A percentile compares a stretch with the other conserved stretches of the same genome.
These are phyloP conservation scores for Irpex sp. DNA, from an alignment of 1,284 basidiomycete genomes.

Conservation along the genomic window DNA sequence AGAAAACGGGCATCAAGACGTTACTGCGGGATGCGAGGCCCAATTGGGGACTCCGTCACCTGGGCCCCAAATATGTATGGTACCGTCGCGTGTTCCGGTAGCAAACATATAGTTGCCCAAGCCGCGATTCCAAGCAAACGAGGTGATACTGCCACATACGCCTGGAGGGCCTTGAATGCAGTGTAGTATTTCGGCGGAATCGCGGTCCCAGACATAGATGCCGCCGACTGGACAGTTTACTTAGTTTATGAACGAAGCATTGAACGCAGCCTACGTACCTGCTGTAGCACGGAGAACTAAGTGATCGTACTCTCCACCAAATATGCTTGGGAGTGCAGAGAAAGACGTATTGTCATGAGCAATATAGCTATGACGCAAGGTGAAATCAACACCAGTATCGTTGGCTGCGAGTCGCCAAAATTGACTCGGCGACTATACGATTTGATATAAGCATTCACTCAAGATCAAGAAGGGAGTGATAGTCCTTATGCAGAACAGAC, in stretches of 20 bases:
- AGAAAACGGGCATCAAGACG: too few relatives aligned
- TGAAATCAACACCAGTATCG: slow-evolving; percentile 46
- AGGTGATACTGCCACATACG: slow-evolving; percentile 2
- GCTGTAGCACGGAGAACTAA: slow-evolving; percentile 14
- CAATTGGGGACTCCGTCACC: too few relatives aligned
- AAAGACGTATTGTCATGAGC: slow-evolving; percentile 27
- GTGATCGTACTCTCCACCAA: slow-evolving; percentile 14
- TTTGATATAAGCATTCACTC: background rate
- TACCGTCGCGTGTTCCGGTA: slow-evolving; percentile 7
- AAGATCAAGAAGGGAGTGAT: background rate
- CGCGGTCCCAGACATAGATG: slow-evolving; percentile 14
- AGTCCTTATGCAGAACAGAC: slow-evolving; percentile 36
- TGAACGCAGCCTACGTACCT: too few relatives aligned
- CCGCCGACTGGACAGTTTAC: slow-evolving; percentile 2
- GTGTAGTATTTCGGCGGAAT: background rate
- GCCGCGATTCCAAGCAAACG: slow-evolving; percentile 13
- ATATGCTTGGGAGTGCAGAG: slow-evolving; percentile 10
- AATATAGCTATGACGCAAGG: slow-evolving; percentile 74
- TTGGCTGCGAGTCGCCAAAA: slow-evolving; percentile 74
- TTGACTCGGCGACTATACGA: slow-evolving; percentile 59
- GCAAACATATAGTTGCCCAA: slow-evolving; percentile 12
- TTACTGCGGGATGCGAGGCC: too few relatives aligned
- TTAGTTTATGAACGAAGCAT: too few relatives aligned
- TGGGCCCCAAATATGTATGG: slow-evolving; percentile 8
- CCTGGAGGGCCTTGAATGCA: background rate